Evolutionary conservation across 2,329 filamentous ascomycete species (phyloP), one percentile per base, ranked within the genome.

Genomic region (Chaetomium olivaceum): DNA sequence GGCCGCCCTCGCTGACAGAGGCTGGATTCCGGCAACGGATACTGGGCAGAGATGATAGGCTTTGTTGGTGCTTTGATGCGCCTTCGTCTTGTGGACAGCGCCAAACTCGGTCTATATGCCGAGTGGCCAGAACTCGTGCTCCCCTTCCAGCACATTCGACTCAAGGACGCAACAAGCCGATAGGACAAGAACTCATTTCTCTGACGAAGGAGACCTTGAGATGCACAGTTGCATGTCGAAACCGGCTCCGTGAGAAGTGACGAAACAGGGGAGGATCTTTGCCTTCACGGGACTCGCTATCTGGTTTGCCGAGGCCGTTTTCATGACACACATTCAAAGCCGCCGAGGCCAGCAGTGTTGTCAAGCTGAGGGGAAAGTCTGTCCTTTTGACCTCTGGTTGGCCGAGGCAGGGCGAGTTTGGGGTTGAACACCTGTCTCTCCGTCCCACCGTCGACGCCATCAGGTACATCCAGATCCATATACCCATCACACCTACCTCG

Each of bases 371-470:
- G 61, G 19, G 52, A 33, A 56, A 46, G n/a, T 46, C 16, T 58
- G 56, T 19, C 29, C n/a, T 57, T 57, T 31, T 43, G 31, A 19
- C 27, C 43, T 67, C 54, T 67, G 60, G 67, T 69, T 68, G 69
- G 63, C 39, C 29, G 64, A 43, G 33, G 7, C 39, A 46, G 31
- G 16, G 29, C 59, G 6, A n/a, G 33, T 43, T 46, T 58, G 61
- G 64, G 21, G n/a, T 62, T 14, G 52, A 39, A 25, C 39, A 23
- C 57, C 52, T 19, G 36, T 46, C 52, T 56, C 54, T 25, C 61
- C 52, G 21, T 50, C 46, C 27, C 43, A 33, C 46, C n/a, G 58
- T 54, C 33, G 29, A 61, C 23, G 12, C 27, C 46, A 52, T 36
- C 23, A 25, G 29, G 21, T 39, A 57, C 36, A 23, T 48, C 39